phyloP scores from a whole-genome alignment of 495 filamentous ascomycete genomes.

The Podospora australis region DNA sequence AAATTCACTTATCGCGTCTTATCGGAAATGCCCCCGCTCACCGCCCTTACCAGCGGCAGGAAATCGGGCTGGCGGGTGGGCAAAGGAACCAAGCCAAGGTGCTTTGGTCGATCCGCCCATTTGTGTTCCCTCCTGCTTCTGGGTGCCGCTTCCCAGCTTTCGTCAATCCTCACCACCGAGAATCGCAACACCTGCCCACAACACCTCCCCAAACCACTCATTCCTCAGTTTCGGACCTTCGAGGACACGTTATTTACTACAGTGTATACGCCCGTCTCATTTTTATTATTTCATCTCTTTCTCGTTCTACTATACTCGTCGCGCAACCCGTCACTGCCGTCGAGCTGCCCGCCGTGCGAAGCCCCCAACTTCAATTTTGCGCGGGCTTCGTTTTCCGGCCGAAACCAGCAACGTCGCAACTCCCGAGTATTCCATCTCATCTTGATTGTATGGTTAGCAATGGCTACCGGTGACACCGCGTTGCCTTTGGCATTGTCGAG shows the following conservation, averaged over 20 bases:
- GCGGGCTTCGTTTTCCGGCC: constrained; percentile 13
- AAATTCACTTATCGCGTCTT: constrained; percentile 32
- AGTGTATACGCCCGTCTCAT: background rate
- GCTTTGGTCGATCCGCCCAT: constrained; percentile 11
- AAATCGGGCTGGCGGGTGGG: constrained; percentile 19
- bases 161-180: constrained; percentile 10
- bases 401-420: constrained; percentile 14
- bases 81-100: constrained; percentile 16
- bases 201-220: constrained; percentile 3
- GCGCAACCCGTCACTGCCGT: constrained; percentile 16
- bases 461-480: constrained; percentile 43
- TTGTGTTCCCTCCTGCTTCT: constrained; percentile 19
- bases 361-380: constrained; percentile 23
- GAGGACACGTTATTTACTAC: background rate
- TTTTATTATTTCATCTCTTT: background rate
- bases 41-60: constrained; percentile 15
- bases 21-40: constrained; percentile 22
- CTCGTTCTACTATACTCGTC: background rate
- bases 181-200: constrained; percentile 15
- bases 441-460: constrained; percentile 25
- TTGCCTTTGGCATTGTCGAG: constrained; percentile 38
- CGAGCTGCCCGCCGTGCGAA: constrained; percentile 18
- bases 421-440: background rate
- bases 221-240: background rate
- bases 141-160: constrained; percentile 18